Conservation (phyloP, 2,329 filamentous ascomycete genomes). For the Trichoderma koningii region DNA sequence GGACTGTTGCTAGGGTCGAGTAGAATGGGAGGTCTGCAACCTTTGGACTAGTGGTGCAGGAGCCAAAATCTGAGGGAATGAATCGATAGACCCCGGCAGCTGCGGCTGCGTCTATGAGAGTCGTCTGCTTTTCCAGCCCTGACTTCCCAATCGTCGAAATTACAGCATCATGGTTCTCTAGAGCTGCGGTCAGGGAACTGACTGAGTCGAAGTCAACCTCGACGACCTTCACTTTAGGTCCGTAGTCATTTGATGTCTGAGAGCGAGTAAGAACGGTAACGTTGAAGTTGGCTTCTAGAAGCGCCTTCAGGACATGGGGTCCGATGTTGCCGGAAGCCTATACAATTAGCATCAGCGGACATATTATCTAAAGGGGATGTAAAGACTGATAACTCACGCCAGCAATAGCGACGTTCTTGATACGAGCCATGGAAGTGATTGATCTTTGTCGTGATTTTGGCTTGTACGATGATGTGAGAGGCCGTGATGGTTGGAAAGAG, state of each 20-base stretch:
- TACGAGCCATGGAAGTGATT: neutral
- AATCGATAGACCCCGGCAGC: slow-evolving; percentile 11
- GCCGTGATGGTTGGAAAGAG: neutral
- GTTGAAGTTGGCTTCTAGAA: slow-evolving; percentile 1
- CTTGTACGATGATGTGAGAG: neutral
- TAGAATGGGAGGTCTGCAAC: neutral
- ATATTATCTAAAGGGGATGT: no score
- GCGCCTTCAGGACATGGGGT: neutral
- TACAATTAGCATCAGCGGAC: neutral
- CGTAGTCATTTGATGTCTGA: neutral
- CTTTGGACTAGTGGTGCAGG: slow-evolving; percentile 3
- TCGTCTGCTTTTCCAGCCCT: neutral
- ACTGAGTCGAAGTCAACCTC: slow-evolving; percentile 4
- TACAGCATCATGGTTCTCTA: neutral
- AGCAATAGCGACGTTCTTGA: neutral
- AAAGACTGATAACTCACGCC: slow-evolving; percentile 7
- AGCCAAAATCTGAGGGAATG: slow-evolving; percentile 6
- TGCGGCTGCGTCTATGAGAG: slow-evolving; percentile 5
- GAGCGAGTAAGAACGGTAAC: slow-evolving; percentile 13
- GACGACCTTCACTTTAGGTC: neutral
- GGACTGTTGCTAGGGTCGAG: neutral
- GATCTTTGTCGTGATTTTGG: neutral
- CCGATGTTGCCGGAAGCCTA: slow-evolving; percentile 8
- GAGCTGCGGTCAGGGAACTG: neutral
- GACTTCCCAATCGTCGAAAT: neutral